Evolutionary conservation across 352 stramenopile genomes (phyloP).

Genomic region (Globisporangium cystogenes): DNA sequence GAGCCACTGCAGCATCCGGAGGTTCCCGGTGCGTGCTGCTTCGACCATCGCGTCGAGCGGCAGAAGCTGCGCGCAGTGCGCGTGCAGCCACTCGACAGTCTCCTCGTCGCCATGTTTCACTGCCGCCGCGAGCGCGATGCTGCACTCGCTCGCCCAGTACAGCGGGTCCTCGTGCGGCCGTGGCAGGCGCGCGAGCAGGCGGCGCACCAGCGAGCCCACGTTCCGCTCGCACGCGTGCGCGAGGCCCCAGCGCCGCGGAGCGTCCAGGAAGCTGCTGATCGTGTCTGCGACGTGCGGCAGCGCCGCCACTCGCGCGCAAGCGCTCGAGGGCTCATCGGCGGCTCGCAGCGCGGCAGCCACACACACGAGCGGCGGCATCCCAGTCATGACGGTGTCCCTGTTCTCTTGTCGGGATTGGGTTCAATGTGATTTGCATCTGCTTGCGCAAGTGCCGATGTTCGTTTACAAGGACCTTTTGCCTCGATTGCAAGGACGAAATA

Average conservation of each 20-base stretch:
- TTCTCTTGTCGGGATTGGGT: no score
- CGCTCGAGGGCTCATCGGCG: no score
- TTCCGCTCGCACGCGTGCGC: neutral
- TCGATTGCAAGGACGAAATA: no score
- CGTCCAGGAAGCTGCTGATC: neutral
- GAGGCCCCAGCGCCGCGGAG: neutral
- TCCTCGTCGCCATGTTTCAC: neutral
- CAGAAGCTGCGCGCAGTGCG: neutral
- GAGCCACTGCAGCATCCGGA: neutral
- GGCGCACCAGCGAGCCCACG: neutral
- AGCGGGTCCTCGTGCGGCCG: neutral
- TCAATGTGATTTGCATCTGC: no score
- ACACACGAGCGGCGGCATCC: neutral
- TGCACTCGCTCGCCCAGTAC: neutral
- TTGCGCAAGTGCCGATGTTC: no score
- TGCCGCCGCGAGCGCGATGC: neutral
- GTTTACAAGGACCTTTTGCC: no score
- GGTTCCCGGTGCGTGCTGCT: neutral
- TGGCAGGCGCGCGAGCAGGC: neutral
- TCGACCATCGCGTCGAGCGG: neutral
- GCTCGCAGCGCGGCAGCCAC: neutral
- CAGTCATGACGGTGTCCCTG: no score
- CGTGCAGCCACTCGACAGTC: neutral
- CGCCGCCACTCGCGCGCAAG: neutral
- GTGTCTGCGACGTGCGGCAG: neutral